Evolutionary conservation across 805 yeast genomes (phyloP).

Genomic region (Candida michaelii): DNA sequence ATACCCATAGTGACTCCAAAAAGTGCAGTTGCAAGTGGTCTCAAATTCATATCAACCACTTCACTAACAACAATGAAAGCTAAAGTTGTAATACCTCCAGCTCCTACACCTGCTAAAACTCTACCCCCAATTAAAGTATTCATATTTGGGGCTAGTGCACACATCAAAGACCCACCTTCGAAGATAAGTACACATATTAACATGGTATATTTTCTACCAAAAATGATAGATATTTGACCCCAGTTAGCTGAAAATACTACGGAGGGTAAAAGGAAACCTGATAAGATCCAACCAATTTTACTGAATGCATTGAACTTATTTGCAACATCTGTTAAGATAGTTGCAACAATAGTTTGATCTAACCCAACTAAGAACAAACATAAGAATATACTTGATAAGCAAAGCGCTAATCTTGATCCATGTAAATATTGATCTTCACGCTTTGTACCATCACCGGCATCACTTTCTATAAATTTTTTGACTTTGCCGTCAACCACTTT

Average conservation of each 20-base stretch:
- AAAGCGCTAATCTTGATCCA: constrained; percentile 25
- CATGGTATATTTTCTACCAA: constrained; percentile 35
- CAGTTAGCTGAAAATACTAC: constrained; percentile 35
- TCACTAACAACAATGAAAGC: constrained; percentile 31
- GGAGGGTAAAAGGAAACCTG: constrained; percentile 37
- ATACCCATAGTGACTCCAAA: constrained; percentile 46
- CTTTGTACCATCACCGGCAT: constrained; percentile 44
- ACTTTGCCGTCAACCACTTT: constrained; percentile 1
- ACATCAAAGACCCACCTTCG: constrained; percentile 31
- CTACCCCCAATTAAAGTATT: constrained; percentile 42
- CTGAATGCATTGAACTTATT: constrained; percentile 33
- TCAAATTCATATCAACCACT: constrained; percentile 29
- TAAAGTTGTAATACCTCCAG: constrained; percentile 33
- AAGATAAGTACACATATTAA: constrained; percentile 11
- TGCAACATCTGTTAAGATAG: constrained; percentile 35
- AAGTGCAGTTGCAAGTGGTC: constrained; percentile 35
- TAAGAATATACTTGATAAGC: constrained; percentile 28
- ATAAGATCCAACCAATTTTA: constrained; percentile 38
- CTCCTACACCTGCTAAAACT: constrained; percentile 39
- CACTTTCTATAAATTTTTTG: constrained; percentile 32
- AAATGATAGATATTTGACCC: constrained; percentile 36
- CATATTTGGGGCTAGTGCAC: constrained; percentile 38
- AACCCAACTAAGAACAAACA: constrained; percentile 36
- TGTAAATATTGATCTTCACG: constrained; percentile 37
- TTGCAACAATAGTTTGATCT: constrained; percentile 40